Conservation (phyloP, 805 yeast genomes). For the Metschnikowia gelsemii region DNA sequence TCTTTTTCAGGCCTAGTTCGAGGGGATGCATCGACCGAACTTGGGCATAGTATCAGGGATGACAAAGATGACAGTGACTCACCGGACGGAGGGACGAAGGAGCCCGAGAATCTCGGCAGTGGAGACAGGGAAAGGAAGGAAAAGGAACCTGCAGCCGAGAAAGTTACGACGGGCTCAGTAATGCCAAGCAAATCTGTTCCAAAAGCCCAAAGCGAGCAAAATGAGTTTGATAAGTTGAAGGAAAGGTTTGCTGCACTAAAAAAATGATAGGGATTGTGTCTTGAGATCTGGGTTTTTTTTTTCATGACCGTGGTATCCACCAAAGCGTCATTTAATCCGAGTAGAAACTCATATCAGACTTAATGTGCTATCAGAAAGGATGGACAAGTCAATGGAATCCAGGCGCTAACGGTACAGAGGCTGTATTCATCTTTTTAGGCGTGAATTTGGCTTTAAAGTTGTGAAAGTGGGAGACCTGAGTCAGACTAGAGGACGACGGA, state of each 20-base stretch:
- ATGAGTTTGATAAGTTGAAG: conserved; percentile 63
- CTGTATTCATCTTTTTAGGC: too few species aligned
- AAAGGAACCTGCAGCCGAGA: conserved; percentile 3
- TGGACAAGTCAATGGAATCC: too few species aligned
- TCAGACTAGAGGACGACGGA: too few species aligned
- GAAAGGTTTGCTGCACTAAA: conserved; percentile 78
- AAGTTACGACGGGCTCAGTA: not conserved
- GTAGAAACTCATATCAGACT: not conserved
- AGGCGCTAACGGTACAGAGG: too few species aligned
- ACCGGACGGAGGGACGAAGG: conserved; percentile 21
- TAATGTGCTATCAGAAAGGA: too few species aligned
- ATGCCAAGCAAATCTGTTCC: conserved; percentile 22
- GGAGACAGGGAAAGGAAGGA: not conserved
- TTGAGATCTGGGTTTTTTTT: not conserved
- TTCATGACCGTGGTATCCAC: not conserved
- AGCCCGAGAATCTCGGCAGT: conserved; percentile 5
- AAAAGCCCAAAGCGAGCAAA: conserved; percentile 27
- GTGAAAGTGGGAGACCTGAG: too few species aligned
- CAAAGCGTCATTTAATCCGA: not conserved
- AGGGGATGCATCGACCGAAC: conserved; percentile 23
- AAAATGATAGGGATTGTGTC: conserved; percentile 2
- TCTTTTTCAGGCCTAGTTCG: conserved; percentile 59
- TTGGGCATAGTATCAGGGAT: conserved; percentile 27
- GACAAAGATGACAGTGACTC: conserved; percentile 30
- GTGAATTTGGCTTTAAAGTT: too few species aligned